Conservation (phyloP, 495 filamentous ascomycete species). For the Penicillium roqueforti region DNA sequence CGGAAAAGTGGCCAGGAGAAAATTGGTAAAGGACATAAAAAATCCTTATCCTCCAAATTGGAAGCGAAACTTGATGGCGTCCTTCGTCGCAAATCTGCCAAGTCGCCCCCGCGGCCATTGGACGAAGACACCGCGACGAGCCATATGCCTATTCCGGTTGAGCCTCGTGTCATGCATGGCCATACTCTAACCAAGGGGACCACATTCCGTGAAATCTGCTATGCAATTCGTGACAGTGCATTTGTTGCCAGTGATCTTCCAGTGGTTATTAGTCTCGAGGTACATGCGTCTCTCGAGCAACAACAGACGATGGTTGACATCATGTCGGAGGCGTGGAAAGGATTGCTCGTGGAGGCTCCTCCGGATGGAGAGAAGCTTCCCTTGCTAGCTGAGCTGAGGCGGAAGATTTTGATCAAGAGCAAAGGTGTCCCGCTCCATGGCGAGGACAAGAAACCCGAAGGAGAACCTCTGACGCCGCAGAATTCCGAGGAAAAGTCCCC, state of each 20-base stretch:
- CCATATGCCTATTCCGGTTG: constrained; percentile 37
- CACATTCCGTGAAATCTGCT: constrained; percentile 78
- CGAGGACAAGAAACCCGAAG: constrained; percentile 29
- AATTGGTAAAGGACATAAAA: constrained; percentile 10
- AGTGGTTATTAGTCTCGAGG: constrained; percentile 84
- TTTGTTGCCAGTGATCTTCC: constrained; percentile 74
- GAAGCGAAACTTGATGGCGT: constrained; percentile 24
- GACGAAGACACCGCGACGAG: constrained; percentile 3
- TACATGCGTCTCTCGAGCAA: constrained; percentile 73
- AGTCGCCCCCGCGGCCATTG: not conserved
- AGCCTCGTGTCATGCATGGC: constrained; percentile 82
- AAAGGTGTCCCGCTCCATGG: constrained; percentile 54
- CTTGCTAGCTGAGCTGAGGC: constrained; percentile 56
- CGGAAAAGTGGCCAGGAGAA: constrained; percentile 21
- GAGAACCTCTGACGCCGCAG: constrained; percentile 19
- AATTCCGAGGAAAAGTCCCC: constrained; percentile 10
- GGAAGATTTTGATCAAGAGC: constrained; percentile 88
- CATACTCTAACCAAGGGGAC: constrained; percentile 87
- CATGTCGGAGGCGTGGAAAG: constrained; percentile 74
- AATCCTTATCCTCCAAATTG: constrained; percentile 24
- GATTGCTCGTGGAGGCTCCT: constrained; percentile 58
- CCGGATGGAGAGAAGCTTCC: constrained; percentile 56
- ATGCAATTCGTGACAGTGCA: constrained; percentile 70
- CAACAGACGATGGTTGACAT: constrained; percentile 88
- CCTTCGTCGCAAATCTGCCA: constrained; percentile 21